Evolutionary conservation across 2,329 filamentous ascomycete genomes (phyloP).

Genomic region (Zalaria obscura): DNA sequence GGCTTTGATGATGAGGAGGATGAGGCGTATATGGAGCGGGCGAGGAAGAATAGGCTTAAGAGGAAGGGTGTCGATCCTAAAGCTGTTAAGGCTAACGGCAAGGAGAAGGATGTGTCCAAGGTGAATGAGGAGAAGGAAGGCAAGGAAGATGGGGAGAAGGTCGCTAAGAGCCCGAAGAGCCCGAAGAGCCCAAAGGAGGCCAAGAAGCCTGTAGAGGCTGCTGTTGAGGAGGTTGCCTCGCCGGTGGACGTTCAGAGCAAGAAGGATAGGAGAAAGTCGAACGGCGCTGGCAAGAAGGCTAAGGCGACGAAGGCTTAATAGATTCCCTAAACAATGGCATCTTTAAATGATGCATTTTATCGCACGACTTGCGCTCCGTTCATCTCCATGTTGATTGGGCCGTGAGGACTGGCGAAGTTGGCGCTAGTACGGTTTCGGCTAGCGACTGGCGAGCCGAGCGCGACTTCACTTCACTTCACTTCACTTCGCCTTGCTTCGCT

Average conservation of each 20-base stretch:
- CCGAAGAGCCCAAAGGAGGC: constrained; percentile 4
- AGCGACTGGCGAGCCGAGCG: too few relatives aligned
- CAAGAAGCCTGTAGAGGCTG: constrained; percentile 4
- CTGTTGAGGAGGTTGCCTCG: constrained; percentile 5
- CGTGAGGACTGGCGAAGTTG: too few relatives aligned
- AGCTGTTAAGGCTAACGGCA: constrained; percentile 9
- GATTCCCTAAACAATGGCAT: not conserved
- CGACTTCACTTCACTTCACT: too few relatives aligned
- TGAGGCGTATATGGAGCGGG: constrained; percentile 30
- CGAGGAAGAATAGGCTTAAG: constrained; percentile 26
- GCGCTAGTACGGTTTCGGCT: too few relatives aligned
- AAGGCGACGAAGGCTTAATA: constrained; percentile 8
- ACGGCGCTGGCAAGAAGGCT: constrained; percentile 4
- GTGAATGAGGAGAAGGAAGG: constrained; percentile 11
- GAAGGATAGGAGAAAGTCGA: constrained; percentile 13
- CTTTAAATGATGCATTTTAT: too few relatives aligned
- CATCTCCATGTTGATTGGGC: too few relatives aligned
- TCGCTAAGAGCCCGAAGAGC: not conserved
- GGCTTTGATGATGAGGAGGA: constrained; percentile 38
- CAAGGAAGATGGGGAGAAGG: constrained; percentile 1
- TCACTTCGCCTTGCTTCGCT: too few relatives aligned
- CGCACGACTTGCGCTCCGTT: too few relatives aligned
- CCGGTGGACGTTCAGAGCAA: constrained; percentile 9
- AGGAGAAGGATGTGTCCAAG: constrained; percentile 8
- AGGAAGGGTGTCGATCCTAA: constrained; percentile 35